Evolutionary conservation across 202 grass and related monocot species (phyloP), one percentile per base, ranked within the genome.

Genomic region (Schoenoplectus triqueter): DNA sequence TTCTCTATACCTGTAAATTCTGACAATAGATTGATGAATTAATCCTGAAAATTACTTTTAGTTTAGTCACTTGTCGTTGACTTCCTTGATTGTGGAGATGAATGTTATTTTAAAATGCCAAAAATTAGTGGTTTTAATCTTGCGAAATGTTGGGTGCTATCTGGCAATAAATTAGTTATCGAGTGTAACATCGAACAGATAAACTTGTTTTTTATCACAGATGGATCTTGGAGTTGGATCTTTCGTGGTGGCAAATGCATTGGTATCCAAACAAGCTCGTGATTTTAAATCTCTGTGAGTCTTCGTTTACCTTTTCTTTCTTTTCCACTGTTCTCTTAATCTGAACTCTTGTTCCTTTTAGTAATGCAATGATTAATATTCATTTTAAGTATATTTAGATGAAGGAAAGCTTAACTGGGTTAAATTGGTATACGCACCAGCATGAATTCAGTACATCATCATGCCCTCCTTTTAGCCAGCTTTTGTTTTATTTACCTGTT

Each of bases 171-270:
- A 71, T 22, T 22, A 74, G 73, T 74, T 72, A 22, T 76, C 63
- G 10, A 18, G 6, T 61, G 79, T 86, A 31, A 82, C 86, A 51
- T 55, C 79, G 64, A 85, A 19, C 39, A 45, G n/a, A 14, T 84
- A 42, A 63, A 62, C 47, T 89, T 70, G 52, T 66, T 80, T 78
- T 67, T 90, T 67, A 68, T 85, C 17, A 88, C 91, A 98, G 95
- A 98, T 98, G 95, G 95, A 98, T 95, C 88, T 98, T 49, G 95
- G 92, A 87, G 95, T 98, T 84, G 95, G 95, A 73, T 98, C 91
- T 76, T 98, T 98, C 88, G 92, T 98, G 81, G 88, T 98, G 76
- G 87, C 89, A 81, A 95, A 98, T 73, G 87, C 93, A 87, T 86
- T 98, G 84, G 88, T 92, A 82, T 98, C 95, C 82, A 90, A 89